Evolutionary conservation across 2,329 filamentous ascomycete species (phyloP).

Genomic region (Paraphoma chrysanthemicola): DNA sequence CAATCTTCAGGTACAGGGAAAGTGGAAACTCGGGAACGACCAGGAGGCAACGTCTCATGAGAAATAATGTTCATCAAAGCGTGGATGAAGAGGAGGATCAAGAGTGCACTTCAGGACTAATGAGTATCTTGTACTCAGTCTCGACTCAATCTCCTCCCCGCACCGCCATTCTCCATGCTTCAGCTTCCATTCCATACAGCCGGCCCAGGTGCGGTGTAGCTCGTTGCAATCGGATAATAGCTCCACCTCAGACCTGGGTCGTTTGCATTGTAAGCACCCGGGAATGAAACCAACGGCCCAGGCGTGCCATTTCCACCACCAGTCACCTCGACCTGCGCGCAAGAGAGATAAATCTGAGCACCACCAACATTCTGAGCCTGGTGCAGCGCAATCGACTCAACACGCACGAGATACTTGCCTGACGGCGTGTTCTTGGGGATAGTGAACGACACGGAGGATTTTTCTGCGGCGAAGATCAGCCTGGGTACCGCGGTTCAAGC

Average conservation of each 20-base stretch:
- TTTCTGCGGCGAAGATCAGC: conserved; percentile 11
- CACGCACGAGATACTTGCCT: conserved; percentile 54
- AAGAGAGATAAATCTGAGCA: conserved; percentile 55
- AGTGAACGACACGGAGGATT: conserved; percentile 41
- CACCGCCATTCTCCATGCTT: background rate
- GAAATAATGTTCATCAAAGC: too few species aligned
- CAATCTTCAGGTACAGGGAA: too few species aligned
- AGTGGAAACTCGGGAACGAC: too few species aligned
- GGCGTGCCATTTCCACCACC: conserved; percentile 48
- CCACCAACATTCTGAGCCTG: conserved; percentile 42
- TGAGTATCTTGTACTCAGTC: too few species aligned
- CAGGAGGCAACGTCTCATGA: too few species aligned
- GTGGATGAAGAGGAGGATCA: too few species aligned
- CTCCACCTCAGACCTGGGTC: conserved; percentile 41
- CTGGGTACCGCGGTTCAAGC: background rate
- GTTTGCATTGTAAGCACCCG: conserved; percentile 46
- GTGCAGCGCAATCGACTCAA: conserved; percentile 56
- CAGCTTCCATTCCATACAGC: conserved; percentile 29
- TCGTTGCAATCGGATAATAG: conserved; percentile 36
- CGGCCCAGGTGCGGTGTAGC: conserved; percentile 36
- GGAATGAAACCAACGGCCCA: conserved; percentile 49
- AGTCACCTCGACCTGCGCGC: conserved; percentile 54
- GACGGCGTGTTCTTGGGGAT: conserved; percentile 48
- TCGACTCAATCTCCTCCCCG: too few species aligned
- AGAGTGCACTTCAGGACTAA: too few species aligned